These are phyloP conservation scores for Chlorella vulgaris DNA, from an alignment of 139 green algal species.

Conservation along the genomic window DNA sequence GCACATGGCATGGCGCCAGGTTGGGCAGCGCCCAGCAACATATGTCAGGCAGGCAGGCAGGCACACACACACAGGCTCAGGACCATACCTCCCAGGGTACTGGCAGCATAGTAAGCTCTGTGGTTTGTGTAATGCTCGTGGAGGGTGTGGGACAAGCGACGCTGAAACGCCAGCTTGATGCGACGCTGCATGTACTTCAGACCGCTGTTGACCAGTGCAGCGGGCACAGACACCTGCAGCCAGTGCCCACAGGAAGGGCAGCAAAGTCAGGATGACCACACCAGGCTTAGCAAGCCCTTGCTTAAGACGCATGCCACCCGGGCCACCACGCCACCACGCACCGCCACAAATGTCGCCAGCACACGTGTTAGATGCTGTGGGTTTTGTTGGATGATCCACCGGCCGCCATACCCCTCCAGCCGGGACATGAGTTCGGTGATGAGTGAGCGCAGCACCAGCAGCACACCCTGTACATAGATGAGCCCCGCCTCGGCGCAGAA, in stretches of 20 bases:
- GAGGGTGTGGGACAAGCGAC: slow-evolving; percentile 75
- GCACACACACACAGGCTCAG: neutral
- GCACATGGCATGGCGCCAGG: neutral
- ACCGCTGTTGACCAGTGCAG: slow-evolving; percentile 43
- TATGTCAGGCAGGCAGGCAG: slow-evolving; percentile 72
- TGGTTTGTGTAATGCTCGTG: slow-evolving; percentile 88
- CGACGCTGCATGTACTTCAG: slow-evolving; percentile 95
- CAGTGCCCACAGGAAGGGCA: neutral
- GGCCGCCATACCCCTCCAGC: slow-evolving; percentile 68
- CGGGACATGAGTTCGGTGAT: slow-evolving; percentile 83
- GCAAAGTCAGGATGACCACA: neutral
- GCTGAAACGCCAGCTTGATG: slow-evolving; percentile 75
- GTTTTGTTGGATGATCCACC: slow-evolving; percentile 34
- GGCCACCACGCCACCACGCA: too few relatives aligned
- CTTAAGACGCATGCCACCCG: too few relatives aligned
- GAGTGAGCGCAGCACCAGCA: slow-evolving; percentile 83
- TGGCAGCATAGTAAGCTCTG: slow-evolving; percentile 91
- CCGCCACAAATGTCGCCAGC: neutral
- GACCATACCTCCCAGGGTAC: slow-evolving; percentile 72
- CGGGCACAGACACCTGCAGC: slow-evolving; percentile 18
- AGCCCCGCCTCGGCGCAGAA: slow-evolving; percentile 72
- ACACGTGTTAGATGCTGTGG: neutral
- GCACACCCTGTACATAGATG: slow-evolving; percentile 67
- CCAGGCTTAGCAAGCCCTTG: neutral
- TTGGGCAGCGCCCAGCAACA: slow-evolving; percentile 92